Conservation (phyloP, 1,284 basidiomycete species). For the Ganoderma boninense region DNA sequence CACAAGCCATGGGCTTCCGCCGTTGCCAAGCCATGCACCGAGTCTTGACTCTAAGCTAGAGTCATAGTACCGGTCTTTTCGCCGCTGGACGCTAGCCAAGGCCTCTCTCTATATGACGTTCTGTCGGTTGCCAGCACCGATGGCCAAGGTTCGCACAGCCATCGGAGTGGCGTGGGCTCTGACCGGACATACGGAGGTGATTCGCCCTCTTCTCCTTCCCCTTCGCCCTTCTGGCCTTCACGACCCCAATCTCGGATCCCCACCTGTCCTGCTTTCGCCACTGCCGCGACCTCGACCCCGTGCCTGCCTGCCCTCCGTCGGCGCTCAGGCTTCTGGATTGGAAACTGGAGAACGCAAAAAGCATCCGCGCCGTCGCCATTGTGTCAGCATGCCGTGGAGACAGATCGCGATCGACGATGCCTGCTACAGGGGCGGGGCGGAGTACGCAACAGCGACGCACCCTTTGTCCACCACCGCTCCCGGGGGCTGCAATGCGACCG, state of each 20-base stretch:
- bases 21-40: background rate
- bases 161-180: background rate
- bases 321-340: background rate
- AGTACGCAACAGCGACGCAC: background rate
- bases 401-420: slow-evolving; percentile 1
- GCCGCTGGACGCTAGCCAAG: background rate
- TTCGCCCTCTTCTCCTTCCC: background rate
- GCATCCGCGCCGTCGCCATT: background rate
- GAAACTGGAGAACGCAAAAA: background rate
- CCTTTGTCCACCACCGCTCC: background rate
- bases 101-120: background rate
- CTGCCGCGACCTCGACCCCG: background rate
- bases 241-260: background rate
- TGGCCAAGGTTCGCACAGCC: background rate
- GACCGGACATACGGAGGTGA: slow-evolving; percentile 1
- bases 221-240: background rate
- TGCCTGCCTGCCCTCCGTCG: background rate
- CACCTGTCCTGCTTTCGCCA: background rate
- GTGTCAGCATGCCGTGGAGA: background rate
- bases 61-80: background rate
- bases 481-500: background rate
- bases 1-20: background rate
- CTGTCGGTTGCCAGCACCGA: background rate
- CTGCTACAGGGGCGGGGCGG: background rate
- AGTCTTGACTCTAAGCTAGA: background rate